phyloP scores from a whole-genome alignment of 1,284 basidiomycete species.

The Ustilago trichophora region DNA sequence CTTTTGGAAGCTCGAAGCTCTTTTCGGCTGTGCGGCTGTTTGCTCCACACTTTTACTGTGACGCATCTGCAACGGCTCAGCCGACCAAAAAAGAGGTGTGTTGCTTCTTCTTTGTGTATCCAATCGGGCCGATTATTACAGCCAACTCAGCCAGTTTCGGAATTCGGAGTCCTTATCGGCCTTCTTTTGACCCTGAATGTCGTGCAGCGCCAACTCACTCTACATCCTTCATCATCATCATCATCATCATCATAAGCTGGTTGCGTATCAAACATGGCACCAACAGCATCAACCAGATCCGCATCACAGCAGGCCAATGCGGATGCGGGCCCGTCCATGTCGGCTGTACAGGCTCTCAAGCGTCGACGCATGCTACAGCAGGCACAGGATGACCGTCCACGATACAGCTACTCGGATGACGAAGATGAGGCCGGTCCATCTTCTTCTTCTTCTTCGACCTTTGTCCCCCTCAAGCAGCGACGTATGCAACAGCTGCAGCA shows the following conservation, averaged over 20 bases:
- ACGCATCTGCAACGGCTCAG: no score
- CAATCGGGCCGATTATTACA: neutral
- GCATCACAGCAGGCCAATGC: neutral
- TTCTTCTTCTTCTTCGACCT: slow-evolving; percentile 74
- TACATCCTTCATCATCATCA: no score
- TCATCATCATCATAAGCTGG: no score
- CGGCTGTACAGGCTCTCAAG: slow-evolving; percentile 42
- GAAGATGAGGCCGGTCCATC: slow-evolving; percentile 72
- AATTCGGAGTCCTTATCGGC: slow-evolving; percentile 14
- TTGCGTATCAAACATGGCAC: slow-evolving; percentile 11
- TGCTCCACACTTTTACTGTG: no score
- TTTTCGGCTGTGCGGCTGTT: no score
- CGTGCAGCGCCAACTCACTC: no score
- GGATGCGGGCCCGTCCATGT: slow-evolving; percentile 11
- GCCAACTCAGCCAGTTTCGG: slow-evolving; percentile 8
- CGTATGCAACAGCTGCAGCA: slow-evolving; percentile 80
- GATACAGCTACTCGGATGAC: slow-evolving; percentile 58
- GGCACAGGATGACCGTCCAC: slow-evolving; percentile 32
- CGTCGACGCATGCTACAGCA: slow-evolving; percentile 38
- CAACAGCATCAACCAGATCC: slow-evolving; percentile 16
- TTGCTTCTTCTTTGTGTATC: no score
- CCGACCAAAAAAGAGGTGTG: no score
- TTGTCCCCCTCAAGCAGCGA: slow-evolving; percentile 86
- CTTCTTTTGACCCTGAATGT: no score
- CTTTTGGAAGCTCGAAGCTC: no score